phyloP scores from a whole-genome alignment of 1,139 yeast species.

The Geotrichum citri-aurantii region DNA sequence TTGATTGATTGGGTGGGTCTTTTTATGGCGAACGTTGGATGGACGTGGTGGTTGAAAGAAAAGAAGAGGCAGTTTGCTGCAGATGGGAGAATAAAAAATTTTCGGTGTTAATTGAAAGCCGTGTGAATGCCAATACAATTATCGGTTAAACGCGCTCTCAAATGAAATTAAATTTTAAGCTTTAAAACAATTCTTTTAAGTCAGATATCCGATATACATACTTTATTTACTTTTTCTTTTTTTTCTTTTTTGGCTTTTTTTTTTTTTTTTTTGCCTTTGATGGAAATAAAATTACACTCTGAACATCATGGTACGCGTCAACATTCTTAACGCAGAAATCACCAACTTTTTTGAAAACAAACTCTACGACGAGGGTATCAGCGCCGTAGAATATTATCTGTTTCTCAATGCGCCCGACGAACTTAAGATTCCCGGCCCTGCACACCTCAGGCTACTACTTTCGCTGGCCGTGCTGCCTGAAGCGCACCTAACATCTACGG shows the following conservation, averaged over 20 bases:
- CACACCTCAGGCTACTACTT: not conserved
- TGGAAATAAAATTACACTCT: not conserved
- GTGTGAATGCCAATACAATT: not conserved
- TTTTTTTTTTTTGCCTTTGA: not conserved
- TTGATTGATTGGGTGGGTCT: no score
- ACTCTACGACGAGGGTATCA: conserved; percentile 7
- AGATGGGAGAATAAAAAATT: not conserved
- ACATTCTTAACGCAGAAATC: not conserved
- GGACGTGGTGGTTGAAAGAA: not conserved
- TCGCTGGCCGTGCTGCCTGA: conserved; percentile 6
- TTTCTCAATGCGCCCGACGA: not conserved
- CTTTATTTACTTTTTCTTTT: not conserved
- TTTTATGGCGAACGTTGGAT: not conserved
- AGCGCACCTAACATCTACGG: not conserved
- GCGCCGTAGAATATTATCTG: not conserved
- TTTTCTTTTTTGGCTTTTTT: no score
- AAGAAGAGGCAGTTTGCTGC: not conserved
- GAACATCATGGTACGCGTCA: not conserved
- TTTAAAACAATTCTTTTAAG: not conserved
- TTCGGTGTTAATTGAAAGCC: not conserved
- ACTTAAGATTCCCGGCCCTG: not conserved
- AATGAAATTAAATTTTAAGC: not conserved
- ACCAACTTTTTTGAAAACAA: not conserved
- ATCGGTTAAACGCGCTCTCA: not conserved
- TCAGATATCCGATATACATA: not conserved